Conservation (phyloP, 192 early-diverging fungal species). For the Anaeromyces robustus region DNA sequence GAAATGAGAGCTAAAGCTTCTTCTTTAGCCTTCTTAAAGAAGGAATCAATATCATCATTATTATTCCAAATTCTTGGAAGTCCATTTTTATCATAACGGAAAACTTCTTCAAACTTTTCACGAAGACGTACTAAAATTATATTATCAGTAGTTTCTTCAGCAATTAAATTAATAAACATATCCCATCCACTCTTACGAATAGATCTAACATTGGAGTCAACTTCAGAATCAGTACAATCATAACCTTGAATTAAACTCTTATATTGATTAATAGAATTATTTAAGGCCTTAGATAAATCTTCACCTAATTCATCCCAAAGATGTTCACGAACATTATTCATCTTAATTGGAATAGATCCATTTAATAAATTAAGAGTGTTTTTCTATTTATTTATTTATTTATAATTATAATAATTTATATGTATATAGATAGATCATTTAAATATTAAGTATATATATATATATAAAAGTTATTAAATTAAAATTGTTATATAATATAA, state of each 20-base stretch:
- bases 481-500: too few species aligned
- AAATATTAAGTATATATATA: too few species aligned
- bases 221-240: background rate
- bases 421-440: too few species aligned
- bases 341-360: background rate
- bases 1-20: slow-evolving; percentile 45
- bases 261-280: slow-evolving; percentile 7
- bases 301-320: background rate
- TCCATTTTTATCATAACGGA: slow-evolving; percentile 86
- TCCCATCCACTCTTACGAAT: slow-evolving; percentile 48
- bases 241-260: slow-evolving; percentile 21
- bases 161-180: slow-evolving; percentile 47
- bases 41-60: slow-evolving; percentile 82
- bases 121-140: slow-evolving; percentile 62
- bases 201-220: background rate
- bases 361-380: background rate
- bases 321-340: background rate
- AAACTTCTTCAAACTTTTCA: slow-evolving; percentile 66
- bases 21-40: slow-evolving; percentile 59
- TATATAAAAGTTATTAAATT: too few species aligned
- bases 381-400: background rate
- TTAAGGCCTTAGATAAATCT: background rate
- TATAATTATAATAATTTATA: too few species aligned
- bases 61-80: slow-evolving; percentile 90
- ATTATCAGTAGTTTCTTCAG: slow-evolving; percentile 69